These are phyloP conservation scores for Chaetomiaceae sp. DNA, from an alignment of 2,329 filamentous ascomycete species.

Conservation along the genomic window DNA sequence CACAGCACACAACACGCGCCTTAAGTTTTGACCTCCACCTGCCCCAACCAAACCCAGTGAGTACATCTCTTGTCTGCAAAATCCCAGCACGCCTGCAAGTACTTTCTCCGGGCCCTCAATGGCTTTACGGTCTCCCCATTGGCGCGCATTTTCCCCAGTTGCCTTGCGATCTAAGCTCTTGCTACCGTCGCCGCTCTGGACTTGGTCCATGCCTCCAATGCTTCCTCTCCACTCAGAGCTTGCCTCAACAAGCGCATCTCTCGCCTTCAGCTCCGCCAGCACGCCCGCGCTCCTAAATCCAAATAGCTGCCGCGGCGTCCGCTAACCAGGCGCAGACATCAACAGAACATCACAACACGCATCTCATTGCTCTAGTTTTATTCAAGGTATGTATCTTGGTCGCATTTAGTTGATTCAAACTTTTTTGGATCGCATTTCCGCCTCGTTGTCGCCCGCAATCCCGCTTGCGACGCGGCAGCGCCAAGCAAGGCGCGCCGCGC, in stretches of 20 bases:
- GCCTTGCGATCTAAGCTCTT: constrained; percentile 4
- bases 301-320: constrained; percentile 13
- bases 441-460: constrained; percentile 36
- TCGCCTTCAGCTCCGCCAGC: constrained; percentile 8
- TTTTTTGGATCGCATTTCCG: constrained; percentile 35
- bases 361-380: constrained; percentile 19
- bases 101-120: constrained; percentile 25
- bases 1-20: constrained; percentile 38
- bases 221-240: constrained; percentile 17
- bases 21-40: constrained; percentile 31
- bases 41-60: constrained; percentile 42
- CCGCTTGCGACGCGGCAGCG: constrained; percentile 33
- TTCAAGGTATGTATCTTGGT: constrained; percentile 36
- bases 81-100: constrained; percentile 40
- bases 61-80: constrained; percentile 45
- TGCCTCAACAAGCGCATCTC: constrained; percentile 5
- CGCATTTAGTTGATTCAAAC: constrained; percentile 27
- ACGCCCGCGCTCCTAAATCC: constrained; percentile 18
- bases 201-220: constrained; percentile 11
- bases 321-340: constrained; percentile 18
- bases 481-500: constrained; percentile 20
- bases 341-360: constrained; percentile 17
- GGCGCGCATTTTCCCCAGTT: neutral
- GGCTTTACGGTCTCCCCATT: constrained; percentile 5
- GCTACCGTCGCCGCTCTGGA: constrained; percentile 10